Percentiles rank a stretch among this genome's conserved stretches.
These are phyloP conservation scores for Solanum etuberosum DNA, from an alignment of 257 asterid species.

Conservation along the genomic window DNA sequence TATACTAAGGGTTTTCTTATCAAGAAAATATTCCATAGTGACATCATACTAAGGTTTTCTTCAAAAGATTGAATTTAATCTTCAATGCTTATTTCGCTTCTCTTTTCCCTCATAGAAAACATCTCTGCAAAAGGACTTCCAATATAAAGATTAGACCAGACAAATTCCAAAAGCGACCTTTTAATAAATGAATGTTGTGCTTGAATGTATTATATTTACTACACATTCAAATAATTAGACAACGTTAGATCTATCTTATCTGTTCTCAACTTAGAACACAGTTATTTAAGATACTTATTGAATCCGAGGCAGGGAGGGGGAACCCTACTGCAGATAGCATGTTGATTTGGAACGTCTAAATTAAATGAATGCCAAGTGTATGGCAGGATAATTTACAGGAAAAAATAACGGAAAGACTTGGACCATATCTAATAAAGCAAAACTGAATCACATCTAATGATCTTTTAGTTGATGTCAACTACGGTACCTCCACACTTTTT, in stretches of 20 bases:
- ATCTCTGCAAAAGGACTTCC: background rate
- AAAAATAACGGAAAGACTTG: background rate
- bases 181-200: background rate
- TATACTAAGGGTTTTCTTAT: background rate
- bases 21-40: background rate
- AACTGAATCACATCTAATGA: background rate
- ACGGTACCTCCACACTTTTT: constrained; percentile 53
- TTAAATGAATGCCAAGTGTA: background rate
- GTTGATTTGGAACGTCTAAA: background rate
- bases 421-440: background rate
- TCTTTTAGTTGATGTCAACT: background rate
- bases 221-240: background rate
- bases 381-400: background rate
- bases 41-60: background rate
- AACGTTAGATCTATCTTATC: background rate
- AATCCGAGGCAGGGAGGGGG: background rate
- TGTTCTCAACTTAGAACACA: background rate
- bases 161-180: background rate
- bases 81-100: background rate
- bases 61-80: background rate
- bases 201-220: background rate
- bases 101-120: background rate
- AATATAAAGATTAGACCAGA: background rate
- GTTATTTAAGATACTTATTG: background rate
- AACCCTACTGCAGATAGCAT: background rate